A percentile compares a stretch with the other conserved stretches of the same genome.
These are phyloP conservation scores for Aspergillus mulundensis DNA, from an alignment of 495 filamentous ascomycete genomes.

Conservation along the genomic window DNA sequence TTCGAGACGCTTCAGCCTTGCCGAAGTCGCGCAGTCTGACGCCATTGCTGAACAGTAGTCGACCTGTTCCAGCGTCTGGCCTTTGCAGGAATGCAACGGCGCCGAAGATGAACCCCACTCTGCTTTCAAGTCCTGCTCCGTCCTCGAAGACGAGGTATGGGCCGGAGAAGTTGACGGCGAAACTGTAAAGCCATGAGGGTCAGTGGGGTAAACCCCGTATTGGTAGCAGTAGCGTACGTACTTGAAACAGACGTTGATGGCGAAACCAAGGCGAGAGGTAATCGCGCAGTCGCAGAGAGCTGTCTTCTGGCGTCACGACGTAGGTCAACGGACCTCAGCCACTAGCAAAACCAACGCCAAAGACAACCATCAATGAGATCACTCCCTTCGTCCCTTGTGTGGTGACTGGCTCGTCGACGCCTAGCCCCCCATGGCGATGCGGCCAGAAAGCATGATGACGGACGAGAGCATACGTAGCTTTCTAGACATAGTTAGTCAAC, in stretches of 20 bases:
- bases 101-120: conserved; percentile 13
- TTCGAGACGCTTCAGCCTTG: conserved; percentile 2
- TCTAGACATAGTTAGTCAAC: background rate
- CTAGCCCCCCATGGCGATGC: conserved; percentile 1
- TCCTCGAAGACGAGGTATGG: conserved; percentile 10
- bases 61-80: conserved; percentile 9
- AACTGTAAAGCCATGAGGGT: background rate
- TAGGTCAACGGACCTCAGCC: conserved; percentile 6
- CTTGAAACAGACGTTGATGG: conserved; percentile 6
- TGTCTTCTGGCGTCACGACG: conserved; percentile 1
- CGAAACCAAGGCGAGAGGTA: conserved; percentile 2
- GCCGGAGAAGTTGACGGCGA: conserved; percentile 13
- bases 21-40: conserved; percentile 1
- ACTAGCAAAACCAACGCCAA: conserved; percentile 1
- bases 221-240: background rate
- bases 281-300: conserved; percentile 4
- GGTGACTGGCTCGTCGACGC: background rate
- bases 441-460: background rate
- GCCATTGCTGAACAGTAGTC: conserved; percentile 8
- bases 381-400: conserved; percentile 3
- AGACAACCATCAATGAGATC: conserved; percentile 4
- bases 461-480: conserved; percentile 1
- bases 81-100: conserved; percentile 11
- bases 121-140: background rate
- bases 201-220: background rate